A percentile compares a stretch with the other conserved stretches of the same genome.
phyloP scores from a whole-genome alignment of 106 monocot genomes.

The Posidonia australis region DNA sequence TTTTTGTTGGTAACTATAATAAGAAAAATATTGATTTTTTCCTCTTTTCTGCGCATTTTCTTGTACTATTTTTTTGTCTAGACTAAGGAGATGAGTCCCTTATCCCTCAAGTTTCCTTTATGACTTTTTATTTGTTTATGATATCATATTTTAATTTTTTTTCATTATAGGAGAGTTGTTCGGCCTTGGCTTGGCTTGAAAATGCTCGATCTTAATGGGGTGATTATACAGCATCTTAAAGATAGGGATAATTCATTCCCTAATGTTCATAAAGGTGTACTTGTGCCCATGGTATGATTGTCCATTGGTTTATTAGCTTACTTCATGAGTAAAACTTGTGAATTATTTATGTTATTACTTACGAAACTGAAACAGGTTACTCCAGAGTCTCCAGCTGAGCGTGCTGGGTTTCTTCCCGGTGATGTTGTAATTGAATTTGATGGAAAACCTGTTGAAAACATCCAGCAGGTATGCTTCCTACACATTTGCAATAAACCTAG shows the following conservation, averaged over 20 bases:
- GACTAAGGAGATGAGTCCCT: too few relatives aligned
- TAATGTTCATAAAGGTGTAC: slow-evolving; percentile 58
- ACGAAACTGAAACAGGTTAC: slow-evolving; percentile 39
- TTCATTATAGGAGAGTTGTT: slow-evolving; percentile 62
- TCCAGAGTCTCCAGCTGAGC: slow-evolving; percentile 85
- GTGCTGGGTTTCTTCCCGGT: slow-evolving; percentile 65
- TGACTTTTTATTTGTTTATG: not conserved
- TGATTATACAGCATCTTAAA: slow-evolving; percentile 64
- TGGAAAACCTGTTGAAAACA: slow-evolving; percentile 44
- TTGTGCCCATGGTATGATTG: slow-evolving; percentile 64
- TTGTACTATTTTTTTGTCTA: too few relatives aligned
- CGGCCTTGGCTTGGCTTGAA: slow-evolving; percentile 93
- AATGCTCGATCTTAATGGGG: slow-evolving; percentile 84
- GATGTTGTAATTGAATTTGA: slow-evolving; percentile 82
- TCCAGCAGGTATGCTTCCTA: slow-evolving; percentile 52
- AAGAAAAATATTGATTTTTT: too few relatives aligned
- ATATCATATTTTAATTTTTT: not conserved
- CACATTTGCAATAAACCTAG: not conserved
- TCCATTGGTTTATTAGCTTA: not conserved
- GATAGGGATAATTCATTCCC: slow-evolving; percentile 77
- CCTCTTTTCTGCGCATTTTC: too few relatives aligned
- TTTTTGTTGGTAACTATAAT: too few relatives aligned
- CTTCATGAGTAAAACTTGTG: not conserved
- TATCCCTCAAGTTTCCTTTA: too few relatives aligned
- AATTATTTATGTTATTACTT: not conserved